These are phyloP conservation scores for Hemisphaericaspora subhashii DNA, from an alignment of 1,139 yeast species.

Conservation along the genomic window DNA sequence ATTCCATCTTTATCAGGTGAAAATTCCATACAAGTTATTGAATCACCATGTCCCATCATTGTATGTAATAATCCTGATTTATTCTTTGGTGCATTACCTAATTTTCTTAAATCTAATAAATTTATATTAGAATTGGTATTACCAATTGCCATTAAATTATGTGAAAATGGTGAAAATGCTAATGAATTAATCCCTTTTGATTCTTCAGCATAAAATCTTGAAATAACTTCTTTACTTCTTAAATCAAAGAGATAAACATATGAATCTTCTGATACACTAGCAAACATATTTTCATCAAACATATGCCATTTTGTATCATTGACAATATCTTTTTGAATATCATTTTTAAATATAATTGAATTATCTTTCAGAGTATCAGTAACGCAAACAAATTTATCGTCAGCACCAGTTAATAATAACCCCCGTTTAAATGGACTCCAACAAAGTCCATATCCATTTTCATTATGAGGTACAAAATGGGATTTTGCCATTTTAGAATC, in stretches of 20 bases:
- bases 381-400: slow-evolving; percentile 59
- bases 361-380: slow-evolving; percentile 16
- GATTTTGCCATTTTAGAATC: slow-evolving; percentile 17
- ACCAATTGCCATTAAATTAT: slow-evolving; percentile 63
- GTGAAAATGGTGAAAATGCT: slow-evolving; percentile 63
- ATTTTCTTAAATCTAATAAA: slow-evolving; percentile 57
- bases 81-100: slow-evolving; percentile 25
- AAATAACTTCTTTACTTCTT: slow-evolving; percentile 30
- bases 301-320: slow-evolving; percentile 76
- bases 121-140: slow-evolving; percentile 67
- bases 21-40: slow-evolving; percentile 69
- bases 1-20: slow-evolving; percentile 71
- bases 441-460: slow-evolving; percentile 71
- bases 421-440: slow-evolving; percentile 57
- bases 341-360: slow-evolving; percentile 9
- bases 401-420: slow-evolving; percentile 58
- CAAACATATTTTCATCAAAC: slow-evolving; percentile 51
- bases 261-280: slow-evolving; percentile 71
- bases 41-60: slow-evolving; percentile 75
- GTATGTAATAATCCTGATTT: slow-evolving; percentile 50
- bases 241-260: slow-evolving; percentile 44
- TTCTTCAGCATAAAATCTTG: slow-evolving; percentile 30
- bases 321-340: slow-evolving; percentile 54
- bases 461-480: slow-evolving; percentile 54
- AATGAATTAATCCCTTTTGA: slow-evolving; percentile 58